Conservation (phyloP, 2,329 filamentous ascomycete species). For the Aureobasidium sp. region DNA sequence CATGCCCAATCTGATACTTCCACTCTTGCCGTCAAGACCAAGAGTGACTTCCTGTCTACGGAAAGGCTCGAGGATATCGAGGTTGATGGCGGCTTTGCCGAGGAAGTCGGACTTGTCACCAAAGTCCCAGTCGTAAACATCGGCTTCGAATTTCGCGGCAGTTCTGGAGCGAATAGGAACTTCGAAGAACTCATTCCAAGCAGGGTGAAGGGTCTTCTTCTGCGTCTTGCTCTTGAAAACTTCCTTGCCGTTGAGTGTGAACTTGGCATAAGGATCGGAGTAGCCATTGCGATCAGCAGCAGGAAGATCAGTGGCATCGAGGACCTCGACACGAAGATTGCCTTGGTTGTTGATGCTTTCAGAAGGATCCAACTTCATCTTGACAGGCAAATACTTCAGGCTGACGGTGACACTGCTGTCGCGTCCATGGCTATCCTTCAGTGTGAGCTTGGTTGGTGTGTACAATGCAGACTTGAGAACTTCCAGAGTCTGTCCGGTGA, state of each 20-base stretch:
- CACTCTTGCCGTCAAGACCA: slow-evolving; percentile 79
- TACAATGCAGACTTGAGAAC: slow-evolving; percentile 87
- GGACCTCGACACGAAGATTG: slow-evolving; percentile 78
- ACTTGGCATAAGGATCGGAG: slow-evolving; percentile 95
- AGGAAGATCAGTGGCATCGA: slow-evolving; percentile 81
- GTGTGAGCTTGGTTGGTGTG: slow-evolving; percentile 72
- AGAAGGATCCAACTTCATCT: slow-evolving; percentile 86
- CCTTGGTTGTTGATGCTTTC: slow-evolving; percentile 99
- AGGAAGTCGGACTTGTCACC: slow-evolving; percentile 88
- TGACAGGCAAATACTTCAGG: slow-evolving; percentile 87
- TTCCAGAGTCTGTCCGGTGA: slow-evolving; percentile 76
- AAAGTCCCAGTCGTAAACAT: slow-evolving; percentile 94
- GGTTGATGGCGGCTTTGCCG: slow-evolving; percentile 66
- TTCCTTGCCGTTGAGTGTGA: slow-evolving; percentile 79
- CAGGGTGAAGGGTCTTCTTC: slow-evolving; percentile 92
- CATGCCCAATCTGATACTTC: slow-evolving; percentile 70
- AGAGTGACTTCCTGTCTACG: slow-evolving; percentile 65
- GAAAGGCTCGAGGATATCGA: slow-evolving; percentile 79
- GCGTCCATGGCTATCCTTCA: slow-evolving; percentile 70
- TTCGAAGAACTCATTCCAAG: slow-evolving; percentile 97
- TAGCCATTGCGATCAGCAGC: slow-evolving; percentile 92
- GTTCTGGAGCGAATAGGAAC: slow-evolving; percentile 73
- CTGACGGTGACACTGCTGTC: slow-evolving; percentile 78
- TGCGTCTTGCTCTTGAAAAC: slow-evolving; percentile 91
- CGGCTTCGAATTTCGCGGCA: slow-evolving; percentile 70